Percentiles rank a stretch among this genome's conserved stretches.
Conservation (phyloP, 305 asterid genomes). For the Plantago lanceolata region DNA sequence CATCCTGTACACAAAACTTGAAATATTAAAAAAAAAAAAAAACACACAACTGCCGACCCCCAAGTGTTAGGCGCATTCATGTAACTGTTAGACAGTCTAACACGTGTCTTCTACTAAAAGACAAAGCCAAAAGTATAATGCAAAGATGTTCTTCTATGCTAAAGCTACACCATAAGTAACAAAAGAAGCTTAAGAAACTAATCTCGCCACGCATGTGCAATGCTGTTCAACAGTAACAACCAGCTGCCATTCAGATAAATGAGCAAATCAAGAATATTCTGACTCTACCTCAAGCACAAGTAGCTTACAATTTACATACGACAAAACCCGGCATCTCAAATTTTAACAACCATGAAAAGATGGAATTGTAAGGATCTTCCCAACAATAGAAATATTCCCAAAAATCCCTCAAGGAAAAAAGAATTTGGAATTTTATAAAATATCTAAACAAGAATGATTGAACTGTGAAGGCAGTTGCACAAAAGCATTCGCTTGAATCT, state of each 20-base stretch:
- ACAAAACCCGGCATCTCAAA: neutral
- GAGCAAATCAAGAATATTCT: neutral
- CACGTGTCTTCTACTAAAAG: no score
- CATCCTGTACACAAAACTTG: no score
- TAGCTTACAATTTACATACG: neutral
- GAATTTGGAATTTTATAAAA: no score
- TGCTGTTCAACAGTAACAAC: neutral
- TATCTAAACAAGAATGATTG: no score
- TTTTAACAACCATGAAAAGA: neutral
- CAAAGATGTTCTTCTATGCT: neutral
- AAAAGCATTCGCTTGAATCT: no score
- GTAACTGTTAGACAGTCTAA: no score
- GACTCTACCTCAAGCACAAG: neutral
- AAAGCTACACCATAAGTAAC: neutral
- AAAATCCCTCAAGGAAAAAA: no score
- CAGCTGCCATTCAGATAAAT: neutral
- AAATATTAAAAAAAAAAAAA: no score
- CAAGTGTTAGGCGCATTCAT: no score
- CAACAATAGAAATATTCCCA: neutral
- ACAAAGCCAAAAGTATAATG: slow-evolving; percentile 4
- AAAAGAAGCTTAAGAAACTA: neutral
- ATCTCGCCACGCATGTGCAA: neutral
- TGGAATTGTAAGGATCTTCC: neutral
- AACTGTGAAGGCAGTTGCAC: no score
- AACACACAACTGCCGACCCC: no score